phyloP scores from a whole-genome alignment of 75 land plant genomes.

The Cupressus sempervirens region DNA sequence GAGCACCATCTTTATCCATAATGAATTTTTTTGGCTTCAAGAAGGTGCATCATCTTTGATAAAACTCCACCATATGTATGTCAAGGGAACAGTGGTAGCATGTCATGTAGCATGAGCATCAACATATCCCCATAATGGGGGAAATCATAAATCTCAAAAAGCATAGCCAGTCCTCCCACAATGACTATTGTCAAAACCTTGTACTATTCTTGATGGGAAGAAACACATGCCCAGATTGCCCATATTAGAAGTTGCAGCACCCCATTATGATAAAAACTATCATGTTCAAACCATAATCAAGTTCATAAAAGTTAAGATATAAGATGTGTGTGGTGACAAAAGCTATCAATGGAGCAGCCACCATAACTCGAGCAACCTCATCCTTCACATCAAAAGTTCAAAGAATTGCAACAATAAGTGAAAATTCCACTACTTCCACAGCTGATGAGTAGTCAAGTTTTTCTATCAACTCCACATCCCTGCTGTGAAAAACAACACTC shows the following conservation, averaged over 20 bases:
- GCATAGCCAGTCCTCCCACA: conserved; percentile 65
- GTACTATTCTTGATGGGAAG: conserved; percentile 67
- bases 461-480: conserved; percentile 75
- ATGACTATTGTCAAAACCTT: conserved; percentile 74
- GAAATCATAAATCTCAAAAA: conserved; percentile 84
- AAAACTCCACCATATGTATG: conserved; percentile 95
- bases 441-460: conserved; percentile 85
- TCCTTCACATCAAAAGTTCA: conserved; percentile 61
- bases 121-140: conserved; percentile 70
- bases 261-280: conserved; percentile 72
- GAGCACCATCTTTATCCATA: no score
- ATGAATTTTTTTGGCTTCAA: no score
- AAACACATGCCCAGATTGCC: conserved; percentile 73
- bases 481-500: conserved; percentile 84
- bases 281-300: conserved; percentile 96
- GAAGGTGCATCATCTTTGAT: conserved; percentile 81
- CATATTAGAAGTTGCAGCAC: conserved; percentile 62
- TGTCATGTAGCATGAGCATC: conserved; percentile 96
- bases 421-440: conserved; percentile 66
- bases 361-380: conserved; percentile 94
- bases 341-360: conserved; percentile 81
- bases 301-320: conserved; percentile 78
- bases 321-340: conserved; percentile 89
- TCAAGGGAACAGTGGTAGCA: conserved; percentile 70
- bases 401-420: conserved; percentile 68